Evolutionary conservation across 2,329 filamentous ascomycete species (phyloP).

Genomic region (Beauveria sp.): DNA sequence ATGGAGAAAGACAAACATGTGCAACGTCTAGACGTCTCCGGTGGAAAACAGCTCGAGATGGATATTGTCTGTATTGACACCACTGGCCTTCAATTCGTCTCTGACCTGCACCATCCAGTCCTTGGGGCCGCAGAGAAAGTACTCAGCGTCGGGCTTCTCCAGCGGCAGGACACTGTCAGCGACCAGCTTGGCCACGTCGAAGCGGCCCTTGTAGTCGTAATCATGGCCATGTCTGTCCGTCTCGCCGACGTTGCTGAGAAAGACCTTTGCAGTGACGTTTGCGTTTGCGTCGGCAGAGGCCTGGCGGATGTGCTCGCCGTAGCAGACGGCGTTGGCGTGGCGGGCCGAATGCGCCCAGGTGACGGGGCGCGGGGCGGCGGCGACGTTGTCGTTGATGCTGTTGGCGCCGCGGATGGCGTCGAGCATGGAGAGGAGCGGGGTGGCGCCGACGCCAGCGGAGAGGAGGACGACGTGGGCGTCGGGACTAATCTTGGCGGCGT

Average conservation of each 20-base stretch:
- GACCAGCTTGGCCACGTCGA: constrained; percentile 48
- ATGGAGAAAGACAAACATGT: too few relatives aligned
- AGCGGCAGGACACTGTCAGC: constrained; percentile 42
- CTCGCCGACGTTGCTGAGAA: constrained; percentile 41
- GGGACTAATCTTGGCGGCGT: constrained; percentile 31
- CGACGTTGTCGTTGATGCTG: constrained; percentile 14
- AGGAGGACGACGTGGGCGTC: constrained; percentile 55
- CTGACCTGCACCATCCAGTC: constrained; percentile 57
- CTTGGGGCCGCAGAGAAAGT: constrained; percentile 62
- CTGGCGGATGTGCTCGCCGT: constrained; percentile 40
- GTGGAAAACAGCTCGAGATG: constrained; percentile 59
- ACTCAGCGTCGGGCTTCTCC: constrained; percentile 45
- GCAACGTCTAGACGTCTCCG: constrained; percentile 30
- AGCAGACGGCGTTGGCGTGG: constrained; percentile 44
- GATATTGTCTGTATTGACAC: constrained; percentile 47
- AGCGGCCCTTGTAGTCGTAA: constrained; percentile 48
- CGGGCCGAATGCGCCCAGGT: constrained; percentile 58
- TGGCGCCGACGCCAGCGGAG: constrained; percentile 62
- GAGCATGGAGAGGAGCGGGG: constrained; percentile 59
- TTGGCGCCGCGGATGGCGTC: constrained; percentile 38
- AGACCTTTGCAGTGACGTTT: constrained; percentile 33
- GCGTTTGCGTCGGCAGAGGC: constrained; percentile 24
- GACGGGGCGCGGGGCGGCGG: constrained; percentile 37
- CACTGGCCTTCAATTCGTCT: constrained; percentile 39
- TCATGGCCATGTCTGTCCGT: constrained; percentile 39